These are phyloP conservation scores for Cladosporium sphaerospermum DNA, from an alignment of 2,329 filamentous ascomycete genomes.

Conservation along the genomic window DNA sequence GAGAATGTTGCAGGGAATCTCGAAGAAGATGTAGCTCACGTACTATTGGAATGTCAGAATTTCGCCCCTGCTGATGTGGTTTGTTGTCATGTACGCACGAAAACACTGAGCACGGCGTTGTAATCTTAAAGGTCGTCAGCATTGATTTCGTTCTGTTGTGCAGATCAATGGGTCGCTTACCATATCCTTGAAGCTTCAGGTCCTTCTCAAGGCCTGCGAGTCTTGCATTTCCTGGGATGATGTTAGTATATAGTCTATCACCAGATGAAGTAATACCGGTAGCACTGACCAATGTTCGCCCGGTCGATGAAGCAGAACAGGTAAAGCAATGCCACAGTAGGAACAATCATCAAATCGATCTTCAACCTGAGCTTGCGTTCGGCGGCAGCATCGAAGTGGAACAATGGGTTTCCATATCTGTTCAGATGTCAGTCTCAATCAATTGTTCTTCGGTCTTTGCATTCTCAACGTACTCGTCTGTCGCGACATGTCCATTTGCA, in stretches of 20 bases:
- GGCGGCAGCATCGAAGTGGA: constrained; percentile 51
- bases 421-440: constrained; percentile 7
- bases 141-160: not conserved
- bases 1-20: constrained; percentile 61
- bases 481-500: constrained; percentile 41
- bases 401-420: constrained; percentile 45
- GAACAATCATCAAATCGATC: constrained; percentile 58
- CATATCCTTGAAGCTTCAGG: constrained; percentile 53
- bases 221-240: constrained; percentile 61
- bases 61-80: too few relatives aligned
- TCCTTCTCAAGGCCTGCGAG: constrained; percentile 53
- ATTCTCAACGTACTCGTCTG: constrained; percentile 36
- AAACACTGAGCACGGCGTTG: constrained; percentile 51
- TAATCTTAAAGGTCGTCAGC: constrained; percentile 42
- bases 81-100: constrained; percentile 31
- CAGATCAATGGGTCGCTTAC: not conserved
- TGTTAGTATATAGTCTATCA: not conserved
- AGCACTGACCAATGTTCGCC: constrained; percentile 59
- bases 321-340: constrained; percentile 53
- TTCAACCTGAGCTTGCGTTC: constrained; percentile 56
- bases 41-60: constrained; percentile 46
- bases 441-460: not conserved
- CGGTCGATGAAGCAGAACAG: constrained; percentile 66
- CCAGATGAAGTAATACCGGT: not conserved
- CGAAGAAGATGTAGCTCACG: constrained; percentile 65